phyloP scores from a whole-genome alignment of 148 eudicot species.

The Silene latifolia region DNA sequence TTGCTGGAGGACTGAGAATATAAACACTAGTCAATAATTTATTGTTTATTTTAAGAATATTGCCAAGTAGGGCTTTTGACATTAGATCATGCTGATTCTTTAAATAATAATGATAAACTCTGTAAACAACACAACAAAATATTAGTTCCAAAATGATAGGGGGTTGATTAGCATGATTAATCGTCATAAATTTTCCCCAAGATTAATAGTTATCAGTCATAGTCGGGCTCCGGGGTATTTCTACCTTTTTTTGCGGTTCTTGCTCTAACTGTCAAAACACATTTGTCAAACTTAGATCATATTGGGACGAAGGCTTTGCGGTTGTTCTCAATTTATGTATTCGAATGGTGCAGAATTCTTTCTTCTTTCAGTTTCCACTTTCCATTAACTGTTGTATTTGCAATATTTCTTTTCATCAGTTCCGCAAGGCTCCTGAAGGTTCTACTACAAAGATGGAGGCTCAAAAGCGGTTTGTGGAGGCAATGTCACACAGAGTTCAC shows the following conservation, averaged over 20 bases:
- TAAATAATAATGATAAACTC: neutral
- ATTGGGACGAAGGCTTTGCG: neutral
- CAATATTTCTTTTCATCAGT: constrained; percentile 37
- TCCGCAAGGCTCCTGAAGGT: constrained; percentile 88
- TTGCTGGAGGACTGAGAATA: neutral
- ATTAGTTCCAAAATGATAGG: neutral
- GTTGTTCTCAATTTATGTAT: neutral
- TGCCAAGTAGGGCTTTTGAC: neutral
- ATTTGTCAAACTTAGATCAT: neutral
- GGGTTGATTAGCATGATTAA: constrained; percentile 2
- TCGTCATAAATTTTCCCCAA: neutral
- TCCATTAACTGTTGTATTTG: neutral
- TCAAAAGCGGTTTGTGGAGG: constrained; percentile 71
- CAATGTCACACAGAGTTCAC: constrained; percentile 87
- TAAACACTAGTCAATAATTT: neutral
- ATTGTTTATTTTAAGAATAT: neutral
- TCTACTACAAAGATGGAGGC: constrained; percentile 69
- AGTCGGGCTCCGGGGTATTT: neutral
- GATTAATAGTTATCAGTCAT: neutral
- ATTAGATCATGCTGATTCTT: neutral
- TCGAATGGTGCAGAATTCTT: neutral
- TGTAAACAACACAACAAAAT: neutral
- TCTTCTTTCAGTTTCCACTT: neutral
- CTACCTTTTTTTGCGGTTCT: neutral
- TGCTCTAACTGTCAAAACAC: neutral